Base-by-base conservation (phyloP, 495 filamentous ascomycete species). In the Penicillium bovifimosum region DNA sequence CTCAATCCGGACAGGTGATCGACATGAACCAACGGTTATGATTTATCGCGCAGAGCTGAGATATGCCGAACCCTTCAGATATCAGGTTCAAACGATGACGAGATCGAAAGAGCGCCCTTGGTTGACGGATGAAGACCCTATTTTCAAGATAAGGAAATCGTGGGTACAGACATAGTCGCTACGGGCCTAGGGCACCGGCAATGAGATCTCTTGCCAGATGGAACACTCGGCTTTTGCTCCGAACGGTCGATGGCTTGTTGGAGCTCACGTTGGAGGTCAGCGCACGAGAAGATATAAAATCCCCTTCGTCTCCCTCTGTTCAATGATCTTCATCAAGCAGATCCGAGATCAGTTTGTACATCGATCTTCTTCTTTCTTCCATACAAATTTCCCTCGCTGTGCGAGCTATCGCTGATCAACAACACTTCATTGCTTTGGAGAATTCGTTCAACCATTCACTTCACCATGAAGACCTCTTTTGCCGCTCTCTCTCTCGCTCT, bases 391-490 rank as follows among this genome's bases (percentile, higher is more conserved):
- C 33, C 20, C 24, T 48, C 44, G 32, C 32, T 43, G 24, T 26
- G 8, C 46, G 9, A 49, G 20, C 17, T 34, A 40, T 41, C 46
- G 32, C 36, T 54, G 50, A 40, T 43, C 16, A 16, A 31, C 20
- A 34, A 49, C 14, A 43, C 32, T 36, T 44, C 16, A 31, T 41
- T 38, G 11, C 28, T 47, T 42, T 24, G 20, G 4, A 38, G 28
- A 39, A 4, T 18, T 46, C 33, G 20, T 24, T 24, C 20, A 24
- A 24, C 20, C 20, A 24, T 24, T 14, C 13, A 24, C 26, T 56
- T 47, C 53, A 55, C 24, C 32, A 62, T 63, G 60, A 63, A 55
- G 54, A 39, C 39, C 35, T 60, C 53, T 13, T 20, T 59, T 27
- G 47, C 51, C 55, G 38, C 43, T 26, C 36, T 63, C 41, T 47